Conservation (phyloP, 495 filamentous ascomycete genomes). For the Aspergillus ostianus region DNA sequence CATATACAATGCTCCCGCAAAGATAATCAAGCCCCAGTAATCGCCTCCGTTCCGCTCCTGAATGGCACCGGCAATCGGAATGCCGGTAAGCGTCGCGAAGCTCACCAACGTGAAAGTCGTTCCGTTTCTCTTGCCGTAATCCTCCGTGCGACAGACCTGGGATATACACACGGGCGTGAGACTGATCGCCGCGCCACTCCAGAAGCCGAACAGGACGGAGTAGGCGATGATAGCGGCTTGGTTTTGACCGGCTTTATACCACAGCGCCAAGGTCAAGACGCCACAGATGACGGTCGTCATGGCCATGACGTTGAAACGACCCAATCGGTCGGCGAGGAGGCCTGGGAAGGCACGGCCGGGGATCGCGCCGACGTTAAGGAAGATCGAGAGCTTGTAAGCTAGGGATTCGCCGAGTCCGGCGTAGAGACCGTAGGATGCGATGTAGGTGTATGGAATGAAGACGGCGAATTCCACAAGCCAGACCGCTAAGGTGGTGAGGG, state of each 20-base stretch:
- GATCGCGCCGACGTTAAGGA: conserved; percentile 50
- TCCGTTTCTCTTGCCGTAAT: conserved; percentile 63
- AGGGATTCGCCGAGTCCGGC: conserved; percentile 30
- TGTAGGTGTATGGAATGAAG: conserved; percentile 73
- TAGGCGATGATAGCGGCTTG: conserved; percentile 53
- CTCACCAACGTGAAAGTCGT: conserved; percentile 59
- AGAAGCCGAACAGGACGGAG: conserved; percentile 58
- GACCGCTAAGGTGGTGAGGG: conserved; percentile 57
- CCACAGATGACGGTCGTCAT: conserved; percentile 47
- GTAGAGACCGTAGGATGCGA: conserved; percentile 55
- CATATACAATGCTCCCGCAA: conserved; percentile 53
- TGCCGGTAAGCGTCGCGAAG: conserved; percentile 63
- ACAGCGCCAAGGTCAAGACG: conserved; percentile 50
- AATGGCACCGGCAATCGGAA: conserved; percentile 71
- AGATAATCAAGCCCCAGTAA: conserved; percentile 50
- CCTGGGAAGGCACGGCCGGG: conserved; percentile 54
- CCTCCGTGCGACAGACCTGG: conserved; percentile 53
- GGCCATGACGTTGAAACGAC: conserved; percentile 68
- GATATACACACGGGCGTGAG: conserved; percentile 61
- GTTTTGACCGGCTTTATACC: conserved; percentile 41
- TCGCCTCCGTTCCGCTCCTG: conserved; percentile 20
- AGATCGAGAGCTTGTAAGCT: conserved; percentile 55
- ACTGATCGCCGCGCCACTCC: conserved; percentile 57
- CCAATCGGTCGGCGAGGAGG: conserved; percentile 62
- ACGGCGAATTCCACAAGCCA: conserved; percentile 74